These are phyloP conservation scores for Ogataea ramenticola DNA, from an alignment of 805 yeast species.

Conservation along the genomic window DNA sequence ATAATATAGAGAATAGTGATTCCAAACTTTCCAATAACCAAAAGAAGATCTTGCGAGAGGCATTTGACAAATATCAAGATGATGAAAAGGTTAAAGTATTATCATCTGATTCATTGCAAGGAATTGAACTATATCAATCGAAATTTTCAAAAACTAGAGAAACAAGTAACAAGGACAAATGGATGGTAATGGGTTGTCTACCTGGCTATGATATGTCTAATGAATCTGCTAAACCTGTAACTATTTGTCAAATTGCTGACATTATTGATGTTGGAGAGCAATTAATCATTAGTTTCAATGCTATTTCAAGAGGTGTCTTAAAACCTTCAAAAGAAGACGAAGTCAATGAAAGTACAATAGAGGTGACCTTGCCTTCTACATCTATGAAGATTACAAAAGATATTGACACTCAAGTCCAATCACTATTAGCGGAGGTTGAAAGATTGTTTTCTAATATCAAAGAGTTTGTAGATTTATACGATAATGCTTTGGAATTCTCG, in stretches of 20 bases:
- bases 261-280: constrained; percentile 35
- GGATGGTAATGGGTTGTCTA: constrained; percentile 15
- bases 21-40: constrained; percentile 8
- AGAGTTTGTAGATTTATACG: constrained; percentile 30
- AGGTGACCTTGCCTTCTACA: background rate
- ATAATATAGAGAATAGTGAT: background rate
- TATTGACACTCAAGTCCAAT: background rate
- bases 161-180: constrained; percentile 3
- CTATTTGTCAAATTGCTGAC: constrained; percentile 41
- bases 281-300: constrained; percentile 41
- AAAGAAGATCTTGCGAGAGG: background rate
- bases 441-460: constrained; percentile 14
- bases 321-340: background rate
- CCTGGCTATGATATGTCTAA: constrained; percentile 13
- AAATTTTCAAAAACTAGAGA: background rate
- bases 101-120: background rate
- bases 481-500: constrained; percentile 20
- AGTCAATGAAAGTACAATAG: constrained; percentile 1
- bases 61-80: constrained; percentile 1
- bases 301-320: constrained; percentile 37
- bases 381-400: background rate
- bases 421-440: constrained; percentile 1
- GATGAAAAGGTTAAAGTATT: background rate
- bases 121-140: constrained; percentile 3
- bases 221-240: constrained; percentile 18